phyloP scores from a whole-genome alignment of 1,284 basidiomycete genomes.

The Moesziomyces aphidis region DNA sequence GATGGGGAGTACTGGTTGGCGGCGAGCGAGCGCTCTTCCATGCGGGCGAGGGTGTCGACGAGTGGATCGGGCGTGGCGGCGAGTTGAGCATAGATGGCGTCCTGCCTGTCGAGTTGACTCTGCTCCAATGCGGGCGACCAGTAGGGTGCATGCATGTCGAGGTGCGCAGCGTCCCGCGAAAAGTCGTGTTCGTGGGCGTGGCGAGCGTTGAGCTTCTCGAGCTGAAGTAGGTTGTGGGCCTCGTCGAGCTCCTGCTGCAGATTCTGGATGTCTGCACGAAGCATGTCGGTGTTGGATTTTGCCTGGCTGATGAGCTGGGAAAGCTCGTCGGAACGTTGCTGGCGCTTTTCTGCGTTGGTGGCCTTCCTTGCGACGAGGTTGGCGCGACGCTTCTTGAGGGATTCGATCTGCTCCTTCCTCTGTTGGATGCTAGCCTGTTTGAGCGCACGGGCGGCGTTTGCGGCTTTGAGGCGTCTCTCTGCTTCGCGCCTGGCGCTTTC shows the following conservation, averaged over 20 bases:
- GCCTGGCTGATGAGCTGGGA: slow-evolving; percentile 12
- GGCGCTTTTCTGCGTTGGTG: slow-evolving; percentile 40
- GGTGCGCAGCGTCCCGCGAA: slow-evolving; percentile 7
- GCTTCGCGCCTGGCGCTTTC: slow-evolving; percentile 83
- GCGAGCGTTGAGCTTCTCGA: slow-evolving; percentile 25
- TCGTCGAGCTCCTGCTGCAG: slow-evolving; percentile 21
- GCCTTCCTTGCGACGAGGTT: slow-evolving; percentile 54
- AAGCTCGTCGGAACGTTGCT: slow-evolving; percentile 27
- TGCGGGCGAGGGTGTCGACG: slow-evolving; percentile 35
- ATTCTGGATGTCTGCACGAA: slow-evolving; percentile 17
- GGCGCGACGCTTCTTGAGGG: slow-evolving; percentile 73
- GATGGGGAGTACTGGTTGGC: slow-evolving; percentile 13
- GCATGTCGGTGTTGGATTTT: slow-evolving; percentile 16
- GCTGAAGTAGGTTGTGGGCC: slow-evolving; percentile 25
- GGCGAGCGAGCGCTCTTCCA: slow-evolving; percentile 36
- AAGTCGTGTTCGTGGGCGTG: slow-evolving; percentile 15
- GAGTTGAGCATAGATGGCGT: slow-evolving; percentile 33
- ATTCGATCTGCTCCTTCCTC: slow-evolving; percentile 78
- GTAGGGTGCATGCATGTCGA: slow-evolving; percentile 9
- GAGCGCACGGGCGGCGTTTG: slow-evolving; percentile 73
- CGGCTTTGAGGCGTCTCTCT: slow-evolving; percentile 83
- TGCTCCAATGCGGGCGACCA: slow-evolving; percentile 18
- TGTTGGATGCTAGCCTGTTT: slow-evolving; percentile 64
- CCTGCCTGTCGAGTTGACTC: slow-evolving; percentile 10
- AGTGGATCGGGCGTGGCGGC: slow-evolving; percentile 37